phyloP scores from a whole-genome alignment of 306 rosid species.

The Potentilla sterilis region DNA sequence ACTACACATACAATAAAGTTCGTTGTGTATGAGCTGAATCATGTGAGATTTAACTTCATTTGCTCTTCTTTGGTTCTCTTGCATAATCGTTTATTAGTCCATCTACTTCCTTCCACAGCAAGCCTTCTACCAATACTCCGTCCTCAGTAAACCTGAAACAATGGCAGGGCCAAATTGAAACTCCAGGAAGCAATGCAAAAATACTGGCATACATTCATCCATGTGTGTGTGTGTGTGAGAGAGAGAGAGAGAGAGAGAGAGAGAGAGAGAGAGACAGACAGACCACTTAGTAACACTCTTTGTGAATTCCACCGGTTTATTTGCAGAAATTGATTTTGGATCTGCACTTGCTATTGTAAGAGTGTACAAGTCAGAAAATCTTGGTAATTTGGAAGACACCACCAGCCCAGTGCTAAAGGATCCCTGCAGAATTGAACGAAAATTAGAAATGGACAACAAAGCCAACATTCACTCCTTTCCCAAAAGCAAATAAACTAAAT shows the following conservation, averaged over 20 bases:
- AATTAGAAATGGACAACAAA: not conserved
- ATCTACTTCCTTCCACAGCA: conserved; percentile 62
- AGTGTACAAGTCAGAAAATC: conserved; percentile 60
- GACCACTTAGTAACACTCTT: conserved; percentile 55
- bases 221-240: not conserved
- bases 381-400: conserved; percentile 63
- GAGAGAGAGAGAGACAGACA: conserved; percentile 5
- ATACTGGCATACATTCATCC: not conserved
- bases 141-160: conserved; percentile 61
- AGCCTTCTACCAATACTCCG: conserved; percentile 58
- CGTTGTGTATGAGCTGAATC: not conserved
- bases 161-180: not conserved
- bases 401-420: conserved; percentile 54
- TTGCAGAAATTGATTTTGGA: conserved; percentile 64
- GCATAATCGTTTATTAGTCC: conserved; percentile 46
- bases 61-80: conserved; percentile 53
- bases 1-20: not conserved
- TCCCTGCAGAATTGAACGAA: conserved; percentile 31
- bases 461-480: not conserved
- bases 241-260: too few relatives aligned
- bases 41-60: conserved; percentile 14
- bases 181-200: conserved; percentile 3
- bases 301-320: conserved; percentile 46
- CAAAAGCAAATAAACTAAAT: not conserved
- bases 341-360: conserved; percentile 59